Evolutionary conservation across 2,329 filamentous ascomycete species (phyloP).

Genomic region (Hawksworthiomyces lignivorus): DNA sequence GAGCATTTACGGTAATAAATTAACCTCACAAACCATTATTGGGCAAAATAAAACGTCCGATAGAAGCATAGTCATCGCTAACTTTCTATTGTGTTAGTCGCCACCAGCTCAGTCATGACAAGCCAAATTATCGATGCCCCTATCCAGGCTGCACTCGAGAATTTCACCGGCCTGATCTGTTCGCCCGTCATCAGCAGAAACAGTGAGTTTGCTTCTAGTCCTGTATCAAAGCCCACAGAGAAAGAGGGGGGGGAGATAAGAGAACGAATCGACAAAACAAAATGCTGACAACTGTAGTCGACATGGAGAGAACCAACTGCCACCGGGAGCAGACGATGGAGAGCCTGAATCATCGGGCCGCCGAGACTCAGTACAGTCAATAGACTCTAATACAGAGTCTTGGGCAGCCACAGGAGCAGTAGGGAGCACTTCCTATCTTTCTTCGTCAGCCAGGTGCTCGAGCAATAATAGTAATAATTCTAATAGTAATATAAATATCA

Average conservation of each 20-base stretch:
- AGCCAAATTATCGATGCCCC: constrained; percentile 42
- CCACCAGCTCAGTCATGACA: constrained; percentile 24
- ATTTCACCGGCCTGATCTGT: constrained; percentile 52
- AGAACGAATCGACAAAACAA: too few species aligned
- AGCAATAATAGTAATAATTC: not conserved
- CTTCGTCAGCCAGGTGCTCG: not conserved
- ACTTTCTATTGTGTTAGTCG: constrained; percentile 6
- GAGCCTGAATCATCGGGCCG: not conserved
- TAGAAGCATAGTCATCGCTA: too few species aligned
- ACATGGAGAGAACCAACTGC: not conserved
- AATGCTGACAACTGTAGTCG: constrained; percentile 2
- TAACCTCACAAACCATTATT: not conserved
- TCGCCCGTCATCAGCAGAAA: constrained; percentile 47
- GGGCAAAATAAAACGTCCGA: too few species aligned
- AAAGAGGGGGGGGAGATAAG: too few species aligned
- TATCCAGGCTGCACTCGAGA: constrained; percentile 47
- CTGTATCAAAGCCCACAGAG: not conserved
- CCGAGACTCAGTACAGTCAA: constrained; percentile 3
- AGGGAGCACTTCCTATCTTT: constrained; percentile 2
- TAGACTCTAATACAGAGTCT: constrained; percentile 1
- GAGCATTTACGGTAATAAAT: constrained; percentile 19
- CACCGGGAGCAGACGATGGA: not conserved
- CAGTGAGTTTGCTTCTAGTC: constrained; percentile 44
- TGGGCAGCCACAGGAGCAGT: constrained; percentile 4
- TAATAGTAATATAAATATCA: constrained; percentile 1